phyloP scores from a whole-genome alignment of 2,329 filamentous ascomycete genomes.

The Podosphaera fusca region DNA sequence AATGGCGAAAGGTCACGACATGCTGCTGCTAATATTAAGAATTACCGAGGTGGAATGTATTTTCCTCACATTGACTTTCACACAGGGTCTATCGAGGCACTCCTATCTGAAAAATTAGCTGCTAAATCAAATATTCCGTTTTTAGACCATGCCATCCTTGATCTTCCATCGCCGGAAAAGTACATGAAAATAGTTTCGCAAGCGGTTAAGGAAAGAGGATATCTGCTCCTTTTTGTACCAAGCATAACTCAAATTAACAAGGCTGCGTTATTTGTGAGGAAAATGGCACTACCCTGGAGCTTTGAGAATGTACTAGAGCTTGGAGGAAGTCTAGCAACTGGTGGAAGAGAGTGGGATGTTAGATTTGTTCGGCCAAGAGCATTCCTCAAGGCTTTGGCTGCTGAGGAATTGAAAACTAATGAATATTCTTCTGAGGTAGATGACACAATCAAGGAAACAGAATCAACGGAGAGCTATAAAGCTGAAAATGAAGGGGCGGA shows the following conservation, averaged over 20 bases:
- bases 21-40: conserved; percentile 38
- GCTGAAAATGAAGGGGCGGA: not conserved
- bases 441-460: not conserved
- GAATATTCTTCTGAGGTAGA: not conserved
- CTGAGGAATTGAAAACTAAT: not conserved
- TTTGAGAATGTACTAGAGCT: conserved; percentile 38
- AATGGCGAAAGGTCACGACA: conserved; percentile 36
- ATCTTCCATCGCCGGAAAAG: conserved; percentile 40
- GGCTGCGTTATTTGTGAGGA: conserved; percentile 31
- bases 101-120: conserved; percentile 30
- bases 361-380: conserved; percentile 21
- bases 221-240: conserved; percentile 49
- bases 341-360: conserved; percentile 41
- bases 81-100: conserved; percentile 38
- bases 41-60: conserved; percentile 50
- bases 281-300: conserved; percentile 27
- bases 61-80: conserved; percentile 51
- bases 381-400: conserved; percentile 7
- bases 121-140: conserved; percentile 29
- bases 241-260: conserved; percentile 56
- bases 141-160: conserved; percentile 47
- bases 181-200: conserved; percentile 25
- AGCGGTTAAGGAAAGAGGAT: conserved; percentile 39
- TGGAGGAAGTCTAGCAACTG: conserved; percentile 23
- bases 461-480: not conserved